A percentile compares a stretch with the other conserved stretches of the same genome.
These are phyloP conservation scores for Conoideocrella luteorostrata DNA, from an alignment of 2,329 filamentous ascomycete species.

Conservation along the genomic window DNA sequence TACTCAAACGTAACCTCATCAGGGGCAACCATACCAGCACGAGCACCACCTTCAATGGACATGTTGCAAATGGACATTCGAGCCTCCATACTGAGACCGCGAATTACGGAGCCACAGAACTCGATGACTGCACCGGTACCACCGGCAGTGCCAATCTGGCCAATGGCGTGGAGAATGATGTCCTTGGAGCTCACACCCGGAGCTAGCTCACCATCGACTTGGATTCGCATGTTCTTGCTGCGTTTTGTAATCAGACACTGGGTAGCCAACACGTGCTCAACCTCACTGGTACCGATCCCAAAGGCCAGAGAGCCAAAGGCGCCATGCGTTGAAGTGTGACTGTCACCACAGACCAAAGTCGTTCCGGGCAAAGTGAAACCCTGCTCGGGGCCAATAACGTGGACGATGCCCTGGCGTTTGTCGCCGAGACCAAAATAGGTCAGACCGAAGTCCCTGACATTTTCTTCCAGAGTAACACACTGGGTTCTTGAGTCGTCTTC, in stretches of 20 bases:
- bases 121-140: constrained; percentile 94
- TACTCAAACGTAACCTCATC: constrained; percentile 94
- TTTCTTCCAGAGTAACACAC: constrained; percentile 93
- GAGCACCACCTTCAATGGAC: constrained; percentile 92
- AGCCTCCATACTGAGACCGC: constrained; percentile 85
- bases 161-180: constrained; percentile 87
- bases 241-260: constrained; percentile 91
- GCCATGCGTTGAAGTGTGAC: constrained; percentile 95
- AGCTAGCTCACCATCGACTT: constrained; percentile 84
- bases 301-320: constrained; percentile 93
- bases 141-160: constrained; percentile 88
- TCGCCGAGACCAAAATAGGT: constrained; percentile 97
- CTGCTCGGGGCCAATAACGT: constrained; percentile 97
- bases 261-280: constrained; percentile 95
- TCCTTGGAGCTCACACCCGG: constrained; percentile 96
- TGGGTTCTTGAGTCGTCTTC: constrained; percentile 90
- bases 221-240: constrained; percentile 98
- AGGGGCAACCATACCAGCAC: constrained; percentile 94
- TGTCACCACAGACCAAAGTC: constrained; percentile 95
- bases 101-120: constrained; percentile 92
- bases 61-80: constrained; percentile 99
- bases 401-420: constrained; percentile 95
- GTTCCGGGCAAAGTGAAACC: constrained; percentile 97
- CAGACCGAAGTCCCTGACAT: constrained; percentile 92
- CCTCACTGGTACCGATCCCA: constrained; percentile 96